phyloP scores from a whole-genome alignment of 2,329 filamentous ascomycete species.

The Aspergillus sojae region DNA sequence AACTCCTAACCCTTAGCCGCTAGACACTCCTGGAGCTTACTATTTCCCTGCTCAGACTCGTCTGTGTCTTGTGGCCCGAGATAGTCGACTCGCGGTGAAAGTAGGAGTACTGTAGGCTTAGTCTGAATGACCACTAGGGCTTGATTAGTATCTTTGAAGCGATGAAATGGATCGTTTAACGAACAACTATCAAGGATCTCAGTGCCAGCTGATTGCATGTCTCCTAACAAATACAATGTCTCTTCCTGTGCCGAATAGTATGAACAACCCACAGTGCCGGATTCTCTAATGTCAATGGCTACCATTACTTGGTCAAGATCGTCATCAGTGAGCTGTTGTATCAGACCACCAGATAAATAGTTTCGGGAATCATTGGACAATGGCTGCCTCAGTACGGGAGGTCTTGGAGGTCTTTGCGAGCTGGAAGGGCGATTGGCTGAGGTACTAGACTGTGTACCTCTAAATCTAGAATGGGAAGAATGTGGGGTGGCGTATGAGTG shows the following conservation, averaged over 20 bases:
- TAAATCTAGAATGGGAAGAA: constrained; percentile 4
- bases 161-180: constrained; percentile 6
- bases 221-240: constrained; percentile 74
- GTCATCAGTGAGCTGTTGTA: constrained; percentile 42
- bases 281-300: constrained; percentile 74
- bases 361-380: constrained; percentile 13
- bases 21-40: constrained; percentile 26
- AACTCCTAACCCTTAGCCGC: neutral
- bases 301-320: constrained; percentile 73
- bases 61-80: constrained; percentile 38
- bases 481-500: neutral
- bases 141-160: constrained; percentile 22
- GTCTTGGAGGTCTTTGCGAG: constrained; percentile 9
- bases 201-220: constrained; percentile 69
- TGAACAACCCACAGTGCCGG: constrained; percentile 75
- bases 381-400: constrained; percentile 12
- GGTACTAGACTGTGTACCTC: neutral
- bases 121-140: constrained; percentile 61
- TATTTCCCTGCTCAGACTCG: constrained; percentile 44
- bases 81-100: constrained; percentile 60
- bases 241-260: constrained; percentile 76
- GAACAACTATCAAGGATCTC: constrained; percentile 65
- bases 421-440: constrained; percentile 1
- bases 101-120: constrained; percentile 62
- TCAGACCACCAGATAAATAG: constrained; percentile 26